phyloP scores from a whole-genome alignment of 139 green algal genomes.

The Tetraselmis striata region DNA sequence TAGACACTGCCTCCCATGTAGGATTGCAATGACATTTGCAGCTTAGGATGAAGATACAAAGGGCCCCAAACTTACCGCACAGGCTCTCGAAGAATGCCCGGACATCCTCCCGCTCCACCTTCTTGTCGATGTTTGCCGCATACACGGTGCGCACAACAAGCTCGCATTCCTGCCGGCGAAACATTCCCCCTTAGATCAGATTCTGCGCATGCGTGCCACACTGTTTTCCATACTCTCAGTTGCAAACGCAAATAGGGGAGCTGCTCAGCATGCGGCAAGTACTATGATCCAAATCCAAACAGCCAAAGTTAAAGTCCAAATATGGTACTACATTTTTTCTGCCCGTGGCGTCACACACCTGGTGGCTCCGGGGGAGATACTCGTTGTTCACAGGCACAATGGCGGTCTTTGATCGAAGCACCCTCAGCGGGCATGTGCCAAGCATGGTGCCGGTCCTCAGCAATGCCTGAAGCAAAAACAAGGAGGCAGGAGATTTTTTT shows the following conservation, averaged over 20 bases:
- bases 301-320: too few species aligned
- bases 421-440: conserved; percentile 65
- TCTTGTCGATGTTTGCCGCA: conserved; percentile 91
- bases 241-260: too few species aligned
- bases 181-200: too few species aligned
- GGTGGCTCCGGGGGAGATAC: conserved; percentile 55
- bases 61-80: conserved; percentile 58
- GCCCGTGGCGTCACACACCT: too few species aligned
- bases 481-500: neutral
- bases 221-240: too few species aligned
- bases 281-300: too few species aligned
- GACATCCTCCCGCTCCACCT: conserved; percentile 64
- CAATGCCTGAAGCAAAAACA: conserved; percentile 43
- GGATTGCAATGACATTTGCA: too few species aligned
- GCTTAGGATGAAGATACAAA: too few species aligned
- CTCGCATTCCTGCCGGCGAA: conserved; percentile 52
- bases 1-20: too few species aligned
- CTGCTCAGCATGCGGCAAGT: too few species aligned
- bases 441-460: conserved; percentile 54
- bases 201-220: too few species aligned
- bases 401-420: conserved; percentile 85
- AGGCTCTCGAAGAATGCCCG: conserved; percentile 81
- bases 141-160: conserved; percentile 81
- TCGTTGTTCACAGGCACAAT: conserved; percentile 91
- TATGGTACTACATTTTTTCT: too few species aligned